Evolutionary conservation across 2,329 filamentous ascomycete genomes (phyloP), one percentile per base, ranked within the genome.

Genomic region (Monosporascus sp.): DNA sequence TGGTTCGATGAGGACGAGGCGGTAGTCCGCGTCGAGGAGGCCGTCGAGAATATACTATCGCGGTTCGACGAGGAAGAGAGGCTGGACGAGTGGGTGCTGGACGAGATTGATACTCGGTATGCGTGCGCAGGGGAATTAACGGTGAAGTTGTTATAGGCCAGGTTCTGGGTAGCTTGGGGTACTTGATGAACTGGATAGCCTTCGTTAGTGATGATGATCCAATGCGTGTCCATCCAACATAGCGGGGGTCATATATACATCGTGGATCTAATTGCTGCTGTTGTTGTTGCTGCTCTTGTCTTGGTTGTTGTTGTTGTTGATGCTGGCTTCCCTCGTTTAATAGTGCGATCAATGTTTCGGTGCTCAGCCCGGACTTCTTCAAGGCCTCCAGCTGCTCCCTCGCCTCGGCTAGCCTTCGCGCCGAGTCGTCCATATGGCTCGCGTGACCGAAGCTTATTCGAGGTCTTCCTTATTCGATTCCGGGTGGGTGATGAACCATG

Each of bases 301-400:
- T n/a, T n/a, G n/a, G 51, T 24, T 53, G 51, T 49, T 43, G 17
- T 26, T 52, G 54, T 49, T 51, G 55, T 17, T 46, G 59, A 37
- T 57, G 59, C 37, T 58, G 58, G 8, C 58, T 47, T 17, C 64
- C 62, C 48, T 69, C 66, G 38, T 60, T 61, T 7, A 67, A 50
- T 22, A 69, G 55, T 18, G 65, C 65, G 44, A 67, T 49, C 43
- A 69, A 44, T 20, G 60, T 62, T 53, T 66, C 61, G 49, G 62
- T 63, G 50, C 65, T 68, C 8, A 69, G 61, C 43, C 66, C 66
- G n/a, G 65, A 63, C 52, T 69, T 63, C 55, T 68, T 68, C 48
- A 69, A 56, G 55, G 66, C 66, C 52, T 68, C 65, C 50, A 69
- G 61, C 50, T 67, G 65, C 52, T 65, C 58, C 56, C 65, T 63